Conservation (phyloP, 805 yeast species). For the Metschnikowia matae region DNA sequence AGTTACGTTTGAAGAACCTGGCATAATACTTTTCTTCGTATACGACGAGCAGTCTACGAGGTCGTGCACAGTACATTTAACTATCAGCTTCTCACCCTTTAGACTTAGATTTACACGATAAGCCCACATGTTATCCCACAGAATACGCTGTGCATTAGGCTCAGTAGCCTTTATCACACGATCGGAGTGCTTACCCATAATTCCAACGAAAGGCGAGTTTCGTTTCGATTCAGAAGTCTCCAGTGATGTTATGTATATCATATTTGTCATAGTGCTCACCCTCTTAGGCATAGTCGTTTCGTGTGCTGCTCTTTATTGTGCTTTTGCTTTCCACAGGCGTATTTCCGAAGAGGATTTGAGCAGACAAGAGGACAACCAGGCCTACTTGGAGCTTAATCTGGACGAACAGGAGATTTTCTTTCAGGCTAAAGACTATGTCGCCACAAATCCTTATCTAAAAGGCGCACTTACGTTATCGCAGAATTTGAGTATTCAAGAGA, state of each 20-base stretch:
- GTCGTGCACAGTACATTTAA: conserved; percentile 3
- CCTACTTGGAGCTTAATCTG: conserved; percentile 47
- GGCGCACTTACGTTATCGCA: conserved; percentile 56
- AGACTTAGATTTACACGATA: not conserved
- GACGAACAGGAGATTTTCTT: conserved; percentile 68
- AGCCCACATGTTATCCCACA: conserved; percentile 1
- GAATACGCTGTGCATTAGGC: not conserved
- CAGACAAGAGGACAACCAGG: conserved; percentile 17
- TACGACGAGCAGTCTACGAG: not conserved
- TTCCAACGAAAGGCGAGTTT: not conserved
- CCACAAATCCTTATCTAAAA: conserved; percentile 29
- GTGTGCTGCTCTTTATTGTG: conserved; percentile 1
- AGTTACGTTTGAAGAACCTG: no score
- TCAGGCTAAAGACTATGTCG: conserved; percentile 52
- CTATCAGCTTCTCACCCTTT: not conserved
- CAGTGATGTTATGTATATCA: conserved; percentile 1
- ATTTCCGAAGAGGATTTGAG: conserved; percentile 5
- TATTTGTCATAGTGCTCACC: conserved; percentile 1
- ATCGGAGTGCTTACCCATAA: not conserved
- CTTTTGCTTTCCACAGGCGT: conserved; percentile 3
- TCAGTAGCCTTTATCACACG: not conserved
- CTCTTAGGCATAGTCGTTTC: conserved; percentile 3
- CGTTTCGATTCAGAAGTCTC: not conserved
- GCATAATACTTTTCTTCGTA: not conserved
- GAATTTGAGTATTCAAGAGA: conserved; percentile 69